Evolutionary conservation across 1,284 basidiomycete genomes (phyloP).

Genomic region (Cerrena zonata): DNA sequence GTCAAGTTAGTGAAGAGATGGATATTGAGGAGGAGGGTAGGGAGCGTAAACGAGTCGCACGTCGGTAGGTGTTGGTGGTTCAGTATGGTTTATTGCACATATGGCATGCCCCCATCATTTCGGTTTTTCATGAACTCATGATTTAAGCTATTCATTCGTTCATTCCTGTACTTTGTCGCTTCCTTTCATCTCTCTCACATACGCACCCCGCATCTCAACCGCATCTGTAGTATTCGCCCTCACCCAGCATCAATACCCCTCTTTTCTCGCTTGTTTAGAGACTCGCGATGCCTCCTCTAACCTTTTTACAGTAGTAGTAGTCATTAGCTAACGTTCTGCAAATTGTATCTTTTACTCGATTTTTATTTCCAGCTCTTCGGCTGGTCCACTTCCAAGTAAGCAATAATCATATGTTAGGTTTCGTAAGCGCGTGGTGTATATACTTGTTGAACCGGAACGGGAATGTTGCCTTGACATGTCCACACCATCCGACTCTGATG

Average conservation of each 20-base stretch:
- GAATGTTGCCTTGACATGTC: no score
- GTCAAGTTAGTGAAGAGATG: constrained; percentile 25
- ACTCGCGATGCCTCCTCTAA: not conserved
- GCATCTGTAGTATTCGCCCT: not conserved
- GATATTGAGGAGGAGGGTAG: constrained; percentile 36
- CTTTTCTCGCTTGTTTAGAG: not conserved
- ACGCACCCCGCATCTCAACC: not conserved
- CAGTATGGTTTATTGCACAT: not conserved
- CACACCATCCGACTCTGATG: no score
- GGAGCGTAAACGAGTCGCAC: constrained; percentile 34
- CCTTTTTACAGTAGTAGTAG: not conserved
- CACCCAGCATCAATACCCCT: not conserved
- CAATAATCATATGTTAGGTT: no score
- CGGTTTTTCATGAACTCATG: not conserved
- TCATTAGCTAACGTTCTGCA: not conserved
- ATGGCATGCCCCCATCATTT: not conserved
- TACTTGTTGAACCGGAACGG: no score
- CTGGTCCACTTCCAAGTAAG: no score
- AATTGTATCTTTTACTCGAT: not conserved
- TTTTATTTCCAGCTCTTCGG: not conserved
- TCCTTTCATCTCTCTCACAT: not conserved
- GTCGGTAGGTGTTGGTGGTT: constrained; percentile 27
- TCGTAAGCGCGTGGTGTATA: no score
- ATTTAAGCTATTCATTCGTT: not conserved
- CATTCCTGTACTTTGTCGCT: not conserved